Base-by-base conservation (phyloP, 2,329 filamentous ascomycete species). In the Colletotrichum sojae region DNA sequence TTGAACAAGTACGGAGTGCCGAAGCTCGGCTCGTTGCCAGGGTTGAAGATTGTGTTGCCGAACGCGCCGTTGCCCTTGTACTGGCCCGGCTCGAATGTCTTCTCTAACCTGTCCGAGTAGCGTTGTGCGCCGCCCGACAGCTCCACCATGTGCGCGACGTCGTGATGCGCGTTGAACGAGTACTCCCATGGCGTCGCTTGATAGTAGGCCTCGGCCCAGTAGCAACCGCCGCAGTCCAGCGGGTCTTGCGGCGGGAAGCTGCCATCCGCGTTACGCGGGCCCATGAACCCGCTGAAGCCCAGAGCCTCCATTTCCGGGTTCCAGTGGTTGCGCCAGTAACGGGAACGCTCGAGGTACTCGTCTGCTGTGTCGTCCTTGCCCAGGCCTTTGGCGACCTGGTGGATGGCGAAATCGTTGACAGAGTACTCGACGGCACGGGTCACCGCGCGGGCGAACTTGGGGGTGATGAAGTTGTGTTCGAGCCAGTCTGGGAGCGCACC, bases 261-360 rank as follows among this genome's bases (percentile, higher is more conserved):
- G 61, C 60, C 89, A 79, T 77, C 87, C 77, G 73, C 81, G 82
- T 67, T 80, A 68, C 89, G 84, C 0, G 91, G 91, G 0, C 90
- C 90, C 5, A 93, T 80, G 75, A 93, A 93, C 0, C 91, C 91
- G 0, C 80, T 84, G 77, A 91, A 92, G 4, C 85, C 86, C 0
- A 91, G 82, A 0, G 88, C 88, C 1, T 81, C 82, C 52, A 88
- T 84, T 54, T 86, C 76, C 0, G 84, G 75, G 75, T 93, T 90
- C 90, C 90, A 94, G 72, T 93, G 90, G 74, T 92, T 92, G 16
- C 89, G 85, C 91, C 91, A 94, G 73, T 92, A 90, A 10, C 85
- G 83, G 0, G 89, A 91, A 9, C 91, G 86, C 53, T 85, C 80
- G 27, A 92, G 81, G 72, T 93, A 93, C 61, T 84, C 90, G 3